phyloP scores from a whole-genome alignment of 257 asterid species.

The Haberlea rhodopensis region DNA sequence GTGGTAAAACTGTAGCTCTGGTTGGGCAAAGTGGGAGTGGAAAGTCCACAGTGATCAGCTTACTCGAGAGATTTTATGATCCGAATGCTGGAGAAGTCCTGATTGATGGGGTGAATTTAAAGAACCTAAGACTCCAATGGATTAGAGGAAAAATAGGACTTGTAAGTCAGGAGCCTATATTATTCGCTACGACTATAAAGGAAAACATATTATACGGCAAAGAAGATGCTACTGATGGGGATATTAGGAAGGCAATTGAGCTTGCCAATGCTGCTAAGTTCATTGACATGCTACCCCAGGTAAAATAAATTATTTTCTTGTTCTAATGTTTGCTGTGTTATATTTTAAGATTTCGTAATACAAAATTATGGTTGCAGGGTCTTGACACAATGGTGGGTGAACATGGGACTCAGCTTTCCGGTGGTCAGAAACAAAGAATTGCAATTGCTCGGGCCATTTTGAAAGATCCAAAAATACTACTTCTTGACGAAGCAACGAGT shows the following conservation, averaged over 20 bases:
- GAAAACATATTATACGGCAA: slow-evolving; percentile 68
- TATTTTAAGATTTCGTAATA: background rate
- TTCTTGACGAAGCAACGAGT: slow-evolving; percentile 90
- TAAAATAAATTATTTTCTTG: slow-evolving; percentile 10
- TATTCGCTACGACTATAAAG: slow-evolving; percentile 57
- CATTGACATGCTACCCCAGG: slow-evolving; percentile 64
- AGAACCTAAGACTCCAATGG: slow-evolving; percentile 48
- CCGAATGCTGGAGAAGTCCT: slow-evolving; percentile 63
- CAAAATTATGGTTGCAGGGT: slow-evolving; percentile 43
- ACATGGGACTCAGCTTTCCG: slow-evolving; percentile 77
- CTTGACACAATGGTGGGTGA: slow-evolving; percentile 84
- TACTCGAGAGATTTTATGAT: slow-evolving; percentile 70
- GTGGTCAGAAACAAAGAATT: slow-evolving; percentile 83
- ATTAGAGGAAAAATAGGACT: slow-evolving; percentile 63
- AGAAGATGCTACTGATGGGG: slow-evolving; percentile 58
- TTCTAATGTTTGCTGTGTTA: background rate
- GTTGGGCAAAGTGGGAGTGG: slow-evolving; percentile 87
- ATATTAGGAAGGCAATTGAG: slow-evolving; percentile 58
- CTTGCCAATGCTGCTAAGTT: slow-evolving; percentile 85
- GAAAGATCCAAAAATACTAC: slow-evolving; percentile 72
- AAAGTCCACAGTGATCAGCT: slow-evolving; percentile 67
- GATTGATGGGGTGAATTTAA: slow-evolving; percentile 55
- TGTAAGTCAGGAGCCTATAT: slow-evolving; percentile 70
- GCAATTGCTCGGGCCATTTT: slow-evolving; percentile 84
- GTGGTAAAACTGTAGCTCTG: slow-evolving; percentile 60